phyloP scores from a whole-genome alignment of 257 asterid species.

The Rauvolfia tetraphylla region DNA sequence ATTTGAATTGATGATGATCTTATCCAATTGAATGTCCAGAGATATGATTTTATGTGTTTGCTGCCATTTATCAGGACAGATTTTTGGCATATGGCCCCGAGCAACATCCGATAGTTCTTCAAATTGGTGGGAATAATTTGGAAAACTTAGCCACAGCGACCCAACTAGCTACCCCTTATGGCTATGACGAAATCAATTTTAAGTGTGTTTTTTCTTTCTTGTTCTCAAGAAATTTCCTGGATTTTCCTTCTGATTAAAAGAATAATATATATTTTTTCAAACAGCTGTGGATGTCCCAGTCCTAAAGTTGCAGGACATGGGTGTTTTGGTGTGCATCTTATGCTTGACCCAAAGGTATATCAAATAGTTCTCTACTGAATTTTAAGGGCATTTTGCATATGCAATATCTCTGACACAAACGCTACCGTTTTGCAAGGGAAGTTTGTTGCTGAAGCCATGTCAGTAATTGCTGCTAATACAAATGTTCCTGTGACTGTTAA shows the following conservation, averaged over 20 bases:
- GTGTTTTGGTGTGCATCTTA: slow-evolving; percentile 87
- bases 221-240: slow-evolving; percentile 3
- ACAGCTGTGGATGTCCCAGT: slow-evolving; percentile 98
- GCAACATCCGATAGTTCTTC: slow-evolving; percentile 96
- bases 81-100: slow-evolving; percentile 83
- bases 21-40: background rate
- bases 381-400: slow-evolving; percentile 8
- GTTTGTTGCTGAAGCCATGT: slow-evolving; percentile 98
- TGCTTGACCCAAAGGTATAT: slow-evolving; percentile 97
- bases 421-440: slow-evolving; percentile 60
- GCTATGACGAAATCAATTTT: slow-evolving; percentile 92
- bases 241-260: slow-evolving; percentile 15
- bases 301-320: slow-evolving; percentile 98
- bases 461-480: slow-evolving; percentile 81
- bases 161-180: slow-evolving; percentile 78
- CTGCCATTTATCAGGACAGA: slow-evolving; percentile 58
- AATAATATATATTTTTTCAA: slow-evolving; percentile 16
- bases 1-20: background rate
- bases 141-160: slow-evolving; percentile 82
- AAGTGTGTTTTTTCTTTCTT: slow-evolving; percentile 48
- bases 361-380: slow-evolving; percentile 15
- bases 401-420: slow-evolving; percentile 34
- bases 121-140: slow-evolving; percentile 90
- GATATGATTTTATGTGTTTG: slow-evolving; percentile 25
- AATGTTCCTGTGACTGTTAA: slow-evolving; percentile 91